Base-by-base conservation (phyloP, 495 filamentous ascomycete genomes). In the Podospora fimiseda region DNA sequence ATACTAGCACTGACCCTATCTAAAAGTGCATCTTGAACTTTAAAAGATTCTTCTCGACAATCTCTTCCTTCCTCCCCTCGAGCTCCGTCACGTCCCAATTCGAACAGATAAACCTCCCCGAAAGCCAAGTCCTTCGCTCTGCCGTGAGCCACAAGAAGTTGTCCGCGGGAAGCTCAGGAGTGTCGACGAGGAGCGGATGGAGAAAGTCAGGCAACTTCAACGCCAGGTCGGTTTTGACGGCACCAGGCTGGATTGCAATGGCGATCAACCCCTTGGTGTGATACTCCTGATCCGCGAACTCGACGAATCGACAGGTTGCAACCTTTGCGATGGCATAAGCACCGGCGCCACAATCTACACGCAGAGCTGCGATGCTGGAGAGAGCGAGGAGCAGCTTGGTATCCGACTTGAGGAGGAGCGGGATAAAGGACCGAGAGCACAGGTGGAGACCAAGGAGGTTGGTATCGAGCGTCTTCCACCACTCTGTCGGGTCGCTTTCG, bases 401-500 rank as follows among this genome's bases (percentile, higher is more conserved):
- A 15, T 63, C 51, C n/a, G 64, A 57, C 42, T 63, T 48, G 9
- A 68, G 62, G 45, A 80, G 55, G 21, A 75, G 50, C 2, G 76
- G 71, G n/a, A 74, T 60, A 46, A 78, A 74, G 27, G 62, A 64
- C 27, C 53, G 65, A 27, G 68, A 60, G 19, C 71, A 63, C 2
- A 78, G 57, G 50, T 70, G 76, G 2, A 59, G 47, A 0, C 76
- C 77, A 21, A 67, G 67, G 30, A 78, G 42, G 58, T 78, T 76
- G 39, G 74, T 63, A 20, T 68, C 64, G 43, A 62, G 72, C 1
- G 67, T 70, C 41, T 51, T 50, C 74, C 71, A 74, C 69, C 73
- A 76, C 3, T 70, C 65, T 2, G 63, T 30, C 2, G 70, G 48
- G 40, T 67, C 52, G 14, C 57, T 41, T 18, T 70, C 70, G 19